Base-by-base conservation (phyloP, 2,329 filamentous ascomycete genomes). In the Purpureocillium takamizusanense region DNA sequence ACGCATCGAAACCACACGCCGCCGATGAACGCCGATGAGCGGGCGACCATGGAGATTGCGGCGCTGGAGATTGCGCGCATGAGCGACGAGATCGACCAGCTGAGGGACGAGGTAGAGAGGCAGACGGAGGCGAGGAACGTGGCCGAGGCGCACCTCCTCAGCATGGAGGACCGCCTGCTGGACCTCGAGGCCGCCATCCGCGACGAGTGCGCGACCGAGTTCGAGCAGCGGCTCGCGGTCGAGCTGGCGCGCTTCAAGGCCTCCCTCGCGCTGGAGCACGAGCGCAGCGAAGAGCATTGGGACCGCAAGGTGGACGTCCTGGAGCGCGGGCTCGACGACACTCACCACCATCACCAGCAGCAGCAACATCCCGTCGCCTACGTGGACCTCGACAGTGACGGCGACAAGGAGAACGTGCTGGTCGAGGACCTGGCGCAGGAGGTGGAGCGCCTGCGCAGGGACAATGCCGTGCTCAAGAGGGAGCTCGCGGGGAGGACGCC, bases 181-280 rank as follows among this genome's bases (percentile, higher is more conserved):
- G 76, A 81, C 37, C 67, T 94, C 11, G 92, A 98, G 56, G 80
- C 85, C 49, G 81, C 83, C 6, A 77, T 97, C 23, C 81, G 92
- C 16, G 90, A 95, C 53, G 90, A 97, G 49, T 90, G 89, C 50
- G 89, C 81, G 49, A 70, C 67, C 3, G 92, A 95, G 53, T 94
- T 94, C 67, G 92, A 98, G 53, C 68, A 75, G 42, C 76, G 78
- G 10, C 71, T 95, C 34, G 75, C 79, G 15, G 65, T 81, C 11
- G 88, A 95, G 57, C 76, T 86, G 57, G 72, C 76, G 9, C 72
- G 86, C n/a, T 95, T 87, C 84, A 83, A 90, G 55, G 75, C 74
- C 1, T 83, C 78, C 0, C 76, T 88, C 57, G 83, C 86, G 14
- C 76, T 83, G 5, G 88, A 95, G 56, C 74, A 78, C 44, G 88